These are phyloP conservation scores for Pichia insulana DNA, from an alignment of 805 yeast genomes.

Conservation along the genomic window DNA sequence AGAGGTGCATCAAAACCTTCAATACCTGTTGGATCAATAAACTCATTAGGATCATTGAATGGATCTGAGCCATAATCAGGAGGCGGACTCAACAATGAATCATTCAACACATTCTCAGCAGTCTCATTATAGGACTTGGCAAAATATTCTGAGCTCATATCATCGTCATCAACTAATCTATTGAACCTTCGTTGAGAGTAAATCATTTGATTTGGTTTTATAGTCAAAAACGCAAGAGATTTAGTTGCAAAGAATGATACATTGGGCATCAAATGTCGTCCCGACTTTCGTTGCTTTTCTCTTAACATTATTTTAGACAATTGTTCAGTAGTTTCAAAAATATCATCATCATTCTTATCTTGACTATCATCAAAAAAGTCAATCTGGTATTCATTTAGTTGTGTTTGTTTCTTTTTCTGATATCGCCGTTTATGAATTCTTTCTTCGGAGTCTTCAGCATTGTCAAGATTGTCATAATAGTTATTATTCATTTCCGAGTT, in stretches of 20 bases:
- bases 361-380: conserved; percentile 24
- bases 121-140: conserved; percentile 37
- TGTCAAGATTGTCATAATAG: background rate
- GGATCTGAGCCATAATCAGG: conserved; percentile 15
- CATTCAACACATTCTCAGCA: conserved; percentile 10
- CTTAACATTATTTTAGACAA: conserved; percentile 19
- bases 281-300: conserved; percentile 17
- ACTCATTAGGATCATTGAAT: conserved; percentile 27
- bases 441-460: background rate
- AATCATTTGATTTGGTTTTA: conserved; percentile 33
- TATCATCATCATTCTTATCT: conserved; percentile 16
- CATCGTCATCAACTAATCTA: conserved; percentile 39
- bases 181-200: conserved; percentile 21
- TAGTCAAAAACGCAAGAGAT: conserved; percentile 36
- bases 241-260: conserved; percentile 43
- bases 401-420: conserved; percentile 1
- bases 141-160: conserved; percentile 25
- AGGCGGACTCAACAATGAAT: conserved; percentile 16
- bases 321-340: conserved; percentile 22
- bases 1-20: conserved; percentile 14
- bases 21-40: conserved; percentile 19
- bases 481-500: background rate
- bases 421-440: background rate
- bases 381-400: conserved; percentile 12
- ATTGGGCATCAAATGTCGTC: conserved; percentile 34